phyloP scores from a whole-genome alignment of 257 asterid species.

The Nicotiana attenuata region DNA sequence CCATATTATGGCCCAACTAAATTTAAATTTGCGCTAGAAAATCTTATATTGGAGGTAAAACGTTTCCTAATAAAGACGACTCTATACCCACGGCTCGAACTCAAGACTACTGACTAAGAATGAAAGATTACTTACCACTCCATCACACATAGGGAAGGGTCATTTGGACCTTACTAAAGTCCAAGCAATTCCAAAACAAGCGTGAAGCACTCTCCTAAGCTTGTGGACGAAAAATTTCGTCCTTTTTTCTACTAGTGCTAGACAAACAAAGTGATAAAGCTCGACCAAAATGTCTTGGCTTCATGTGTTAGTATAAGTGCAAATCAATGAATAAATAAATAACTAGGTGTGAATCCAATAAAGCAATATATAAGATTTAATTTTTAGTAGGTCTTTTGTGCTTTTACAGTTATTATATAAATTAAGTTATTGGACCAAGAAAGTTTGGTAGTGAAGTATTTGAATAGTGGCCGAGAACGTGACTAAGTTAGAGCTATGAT shows the following conservation, averaged over 20 bases:
- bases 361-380: neutral
- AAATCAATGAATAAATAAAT: neutral
- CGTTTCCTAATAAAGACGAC: too few species aligned
- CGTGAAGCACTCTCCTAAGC: neutral
- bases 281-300: neutral
- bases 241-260: neutral
- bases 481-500: neutral
- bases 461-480: neutral
- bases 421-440: slow-evolving; percentile 1
- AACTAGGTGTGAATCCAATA: neutral
- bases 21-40: too few species aligned
- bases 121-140: too few species aligned
- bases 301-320: neutral
- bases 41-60: too few species aligned
- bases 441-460: neutral
- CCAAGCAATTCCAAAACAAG: neutral
- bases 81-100: too few species aligned
- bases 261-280: neutral
- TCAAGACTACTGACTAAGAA: too few species aligned
- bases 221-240: neutral
- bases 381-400: neutral
- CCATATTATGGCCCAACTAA: too few species aligned
- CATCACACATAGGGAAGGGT: too few species aligned
- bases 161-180: neutral
- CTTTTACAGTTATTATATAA: neutral